Conservation (phyloP, 2,329 filamentous ascomycete genomes). For the Fusarium decemcellulare region DNA sequence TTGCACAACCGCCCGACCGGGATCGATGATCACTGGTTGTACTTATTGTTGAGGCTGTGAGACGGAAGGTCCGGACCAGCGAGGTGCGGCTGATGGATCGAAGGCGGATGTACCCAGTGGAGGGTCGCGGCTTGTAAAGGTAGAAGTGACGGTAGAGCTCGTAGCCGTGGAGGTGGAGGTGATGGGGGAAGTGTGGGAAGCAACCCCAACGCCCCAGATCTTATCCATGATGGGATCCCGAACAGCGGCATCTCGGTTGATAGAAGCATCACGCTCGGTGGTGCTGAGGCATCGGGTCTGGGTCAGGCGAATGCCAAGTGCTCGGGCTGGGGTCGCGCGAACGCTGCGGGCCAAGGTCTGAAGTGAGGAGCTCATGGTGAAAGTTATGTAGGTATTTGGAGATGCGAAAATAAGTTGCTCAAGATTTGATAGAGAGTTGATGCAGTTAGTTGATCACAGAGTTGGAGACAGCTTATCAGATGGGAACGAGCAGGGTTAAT, state of each 20-base stretch:
- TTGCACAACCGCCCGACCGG: no score
- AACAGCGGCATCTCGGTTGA: conserved; percentile 32
- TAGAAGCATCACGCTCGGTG: conserved; percentile 28
- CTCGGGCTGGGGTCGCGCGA: conserved; percentile 24
- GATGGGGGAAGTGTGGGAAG: conserved; percentile 20
- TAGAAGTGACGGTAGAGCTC: conserved; percentile 11
- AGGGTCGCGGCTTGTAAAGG: conserved; percentile 35
- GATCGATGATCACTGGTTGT: no score
- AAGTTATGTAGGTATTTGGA: not conserved
- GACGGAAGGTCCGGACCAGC: conserved; percentile 29
- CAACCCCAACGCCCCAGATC: conserved; percentile 29
- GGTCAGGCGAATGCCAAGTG: conserved; percentile 23
- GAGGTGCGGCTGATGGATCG: conserved; percentile 39
- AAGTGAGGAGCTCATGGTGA: conserved; percentile 41
- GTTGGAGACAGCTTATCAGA: no score
- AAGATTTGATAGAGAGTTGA: no score
- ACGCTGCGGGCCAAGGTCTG: conserved; percentile 38
- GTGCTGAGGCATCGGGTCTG: conserved; percentile 36
- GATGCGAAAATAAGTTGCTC: no score
- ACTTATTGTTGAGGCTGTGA: no score
- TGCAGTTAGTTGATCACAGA: no score
- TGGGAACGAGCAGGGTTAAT: no score
- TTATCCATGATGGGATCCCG: conserved; percentile 44
- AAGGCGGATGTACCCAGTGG: conserved; percentile 41
- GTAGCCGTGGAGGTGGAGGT: not conserved